phyloP scores from a whole-genome alignment of 2,329 filamentous ascomycete species.

The Phialemoniopsis sp. region DNA sequence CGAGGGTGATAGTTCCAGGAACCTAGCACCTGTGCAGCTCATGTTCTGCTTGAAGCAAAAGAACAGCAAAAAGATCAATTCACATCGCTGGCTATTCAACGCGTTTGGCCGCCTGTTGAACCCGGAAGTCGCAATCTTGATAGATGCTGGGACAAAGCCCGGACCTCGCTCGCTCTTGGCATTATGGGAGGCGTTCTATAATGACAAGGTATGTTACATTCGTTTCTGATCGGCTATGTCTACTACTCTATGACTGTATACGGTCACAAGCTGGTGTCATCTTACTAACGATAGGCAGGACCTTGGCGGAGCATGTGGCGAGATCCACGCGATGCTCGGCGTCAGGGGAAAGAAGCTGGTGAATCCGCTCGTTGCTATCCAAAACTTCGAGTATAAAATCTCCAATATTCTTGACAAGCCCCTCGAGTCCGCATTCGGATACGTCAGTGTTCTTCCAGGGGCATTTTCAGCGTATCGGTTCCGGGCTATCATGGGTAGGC shows the following conservation, averaged over 20 bases:
- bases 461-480: slow-evolving; percentile 94
- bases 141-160: slow-evolving; percentile 93
- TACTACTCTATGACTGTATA: no score
- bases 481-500: slow-evolving; percentile 94
- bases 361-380: slow-evolving; percentile 91
- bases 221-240: no score
- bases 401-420: slow-evolving; percentile 98
- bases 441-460: slow-evolving; percentile 94
- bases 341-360: slow-evolving; percentile 77
- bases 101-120: slow-evolving; percentile 90
- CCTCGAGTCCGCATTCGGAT: slow-evolving; percentile 93
- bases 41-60: slow-evolving; percentile 98
- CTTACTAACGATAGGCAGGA: no score
- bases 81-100: slow-evolving; percentile 99
- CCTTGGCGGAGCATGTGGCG: slow-evolving; percentile 93
- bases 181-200: slow-evolving; percentile 98
- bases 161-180: slow-evolving; percentile 91
- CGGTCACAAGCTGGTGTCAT: no score
- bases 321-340: slow-evolving; percentile 97
- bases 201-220: no score
- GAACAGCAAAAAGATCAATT: slow-evolving; percentile 97
- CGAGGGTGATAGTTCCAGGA: slow-evolving; percentile 98
- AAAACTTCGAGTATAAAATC: slow-evolving; percentile 99
- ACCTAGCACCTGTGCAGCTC: slow-evolving; percentile 96
- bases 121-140: slow-evolving; percentile 92